Percentiles rank a stretch among this genome's conserved stretches.
Evolutionary conservation across 2,329 filamentous ascomycete species (phyloP).

Genomic region (Blastomyces emzantsi): DNA sequence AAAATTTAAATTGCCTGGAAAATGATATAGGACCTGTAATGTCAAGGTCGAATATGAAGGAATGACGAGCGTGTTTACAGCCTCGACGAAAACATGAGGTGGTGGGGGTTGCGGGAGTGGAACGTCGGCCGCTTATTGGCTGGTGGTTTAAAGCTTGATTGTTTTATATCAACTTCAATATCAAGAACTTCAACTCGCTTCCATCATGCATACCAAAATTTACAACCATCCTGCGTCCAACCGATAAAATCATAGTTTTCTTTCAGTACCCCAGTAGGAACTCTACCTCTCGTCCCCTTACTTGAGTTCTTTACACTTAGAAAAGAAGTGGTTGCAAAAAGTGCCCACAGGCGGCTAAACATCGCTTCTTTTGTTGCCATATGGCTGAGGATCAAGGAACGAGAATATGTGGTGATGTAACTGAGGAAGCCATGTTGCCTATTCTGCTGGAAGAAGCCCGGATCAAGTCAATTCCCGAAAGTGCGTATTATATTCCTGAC

Average conservation of each 20-base stretch:
- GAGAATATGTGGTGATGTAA: not conserved
- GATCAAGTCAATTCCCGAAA: constrained; percentile 27
- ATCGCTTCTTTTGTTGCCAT: too few relatives aligned
- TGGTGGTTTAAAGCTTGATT: too few relatives aligned
- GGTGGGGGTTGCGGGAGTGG: too few relatives aligned
- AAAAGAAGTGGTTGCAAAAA: not conserved
- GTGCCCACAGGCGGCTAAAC: not conserved
- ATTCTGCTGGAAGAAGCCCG: constrained; percentile 23
- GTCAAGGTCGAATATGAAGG: not conserved
- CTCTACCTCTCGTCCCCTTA: not conserved
- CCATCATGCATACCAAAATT: not conserved
- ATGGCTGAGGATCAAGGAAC: not conserved
- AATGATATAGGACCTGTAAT: not conserved
- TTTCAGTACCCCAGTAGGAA: not conserved
- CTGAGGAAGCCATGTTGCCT: not conserved
- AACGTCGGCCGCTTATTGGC: too few relatives aligned
- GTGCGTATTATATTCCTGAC: constrained; percentile 74
- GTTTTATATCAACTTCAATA: too few relatives aligned
- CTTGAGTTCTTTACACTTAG: too few relatives aligned
- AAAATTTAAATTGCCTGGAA: not conserved
- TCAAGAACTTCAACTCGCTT: too few relatives aligned
- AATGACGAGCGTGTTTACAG: too few relatives aligned
- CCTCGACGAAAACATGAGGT: too few relatives aligned
- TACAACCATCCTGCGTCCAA: not conserved
- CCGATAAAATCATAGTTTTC: not conserved